phyloP scores from a whole-genome alignment of 352 stramenopile species.

The Pilasporangium apinafurcum region DNA sequence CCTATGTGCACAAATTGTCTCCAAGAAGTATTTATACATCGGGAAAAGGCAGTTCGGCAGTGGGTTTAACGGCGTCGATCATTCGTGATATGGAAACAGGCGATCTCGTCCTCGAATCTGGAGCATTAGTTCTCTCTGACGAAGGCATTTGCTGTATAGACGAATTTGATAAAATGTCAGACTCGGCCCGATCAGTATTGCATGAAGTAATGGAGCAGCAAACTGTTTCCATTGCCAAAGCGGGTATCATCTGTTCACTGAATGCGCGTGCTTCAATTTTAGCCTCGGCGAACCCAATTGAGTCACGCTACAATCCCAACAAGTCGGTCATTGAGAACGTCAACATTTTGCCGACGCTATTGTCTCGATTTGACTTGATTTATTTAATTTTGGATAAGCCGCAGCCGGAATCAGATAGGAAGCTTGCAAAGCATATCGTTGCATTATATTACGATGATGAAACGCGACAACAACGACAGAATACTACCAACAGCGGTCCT shows the following conservation, averaged over 20 bases:
- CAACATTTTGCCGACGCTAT: constrained; percentile 95
- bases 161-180: constrained; percentile 99
- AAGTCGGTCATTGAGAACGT: constrained; percentile 99
- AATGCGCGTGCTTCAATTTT: constrained; percentile 98
- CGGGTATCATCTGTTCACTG: constrained; percentile 97
- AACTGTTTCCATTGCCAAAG: constrained; percentile 97
- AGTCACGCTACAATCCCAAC: constrained; percentile 98
- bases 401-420: constrained; percentile 90
- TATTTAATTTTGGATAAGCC: constrained; percentile 99
- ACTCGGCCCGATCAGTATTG: constrained; percentile 95
- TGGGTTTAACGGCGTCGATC: constrained; percentile 97
- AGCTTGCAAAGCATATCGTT: constrained; percentile 96
- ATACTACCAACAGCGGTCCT: constrained; percentile 18
- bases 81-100: constrained; percentile 96
- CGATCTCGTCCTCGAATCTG: constrained; percentile 96
- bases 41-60: constrained; percentile 96
- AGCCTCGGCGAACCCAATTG: constrained; percentile 97
- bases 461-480: constrained; percentile 32
- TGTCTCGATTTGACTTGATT: constrained; percentile 99
- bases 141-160: constrained; percentile 99
- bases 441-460: constrained; percentile 93
- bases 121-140: constrained; percentile 96
- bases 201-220: constrained; percentile 99
- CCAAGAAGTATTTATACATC: constrained; percentile 98
- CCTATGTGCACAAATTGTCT: constrained; percentile 95